Evolutionary conservation across 306 rosid genomes (phyloP), one percentile per base, ranked within the genome.

Genomic region (Geum urbanum): DNA sequence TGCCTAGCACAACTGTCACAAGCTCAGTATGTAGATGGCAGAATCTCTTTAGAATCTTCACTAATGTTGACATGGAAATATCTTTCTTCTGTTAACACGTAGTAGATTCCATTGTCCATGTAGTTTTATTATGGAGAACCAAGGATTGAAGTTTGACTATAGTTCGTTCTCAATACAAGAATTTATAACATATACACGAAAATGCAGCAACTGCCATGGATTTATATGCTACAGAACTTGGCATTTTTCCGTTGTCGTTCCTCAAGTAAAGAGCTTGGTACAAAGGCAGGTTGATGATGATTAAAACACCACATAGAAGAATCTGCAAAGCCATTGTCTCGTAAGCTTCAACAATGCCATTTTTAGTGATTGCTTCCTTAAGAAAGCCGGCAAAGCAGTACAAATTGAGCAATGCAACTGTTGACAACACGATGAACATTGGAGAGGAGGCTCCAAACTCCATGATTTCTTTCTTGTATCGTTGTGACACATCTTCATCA

Each of bases 381-480:
- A 78, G 68, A 45, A 77, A 67, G 51, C 82, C 83, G 16, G 80
- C 70, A 68, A 90, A 83, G 81, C 94, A 90, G 41, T 65, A 79
- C 60, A 90, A 53, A 73, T 94, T 88, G 64, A 88, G 64, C 78
- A 88, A 1, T 18, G 96, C 88, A 14, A 84, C 73, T 45, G 96
- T 84, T 74, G 96, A 66, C 22, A 94, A 46, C 16, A 84, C 7
- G 10, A 85, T 81, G 76, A 90, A 72, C 86, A 88, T 81, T 12
- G 95, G 88, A 13, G 97, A 82, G n/a, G 96, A 81, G 46, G 67
- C 24, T 83, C 96, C 97, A 62, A 94, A 90, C 74, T 94, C 98
- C 90, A 90, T 90, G 0, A 86, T 72, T 60, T 94, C 97, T 27
- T 87, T 83, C 83, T 87, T 82, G 9, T 72, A 79, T 16, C 96